Percentiles rank a stretch among this genome's conserved stretches.
Conservation (phyloP, 2,329 filamentous ascomycete species). For the Aspergillus sp. region DNA sequence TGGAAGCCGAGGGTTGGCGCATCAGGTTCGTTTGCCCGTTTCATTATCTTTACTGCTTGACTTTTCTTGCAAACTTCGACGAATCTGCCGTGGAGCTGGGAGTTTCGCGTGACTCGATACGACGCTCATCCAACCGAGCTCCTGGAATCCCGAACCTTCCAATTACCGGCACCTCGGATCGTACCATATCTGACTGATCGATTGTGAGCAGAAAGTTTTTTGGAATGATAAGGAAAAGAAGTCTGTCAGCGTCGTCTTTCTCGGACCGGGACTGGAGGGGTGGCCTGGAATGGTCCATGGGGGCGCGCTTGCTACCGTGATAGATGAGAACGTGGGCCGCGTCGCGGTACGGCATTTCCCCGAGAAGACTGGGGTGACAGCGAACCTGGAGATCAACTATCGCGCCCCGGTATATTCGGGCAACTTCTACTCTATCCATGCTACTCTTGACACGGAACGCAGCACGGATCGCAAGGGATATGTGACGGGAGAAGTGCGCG, state of each 20-base stretch:
- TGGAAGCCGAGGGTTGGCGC: constrained; percentile 38
- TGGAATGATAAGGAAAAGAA: constrained; percentile 59
- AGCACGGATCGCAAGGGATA: constrained; percentile 40
- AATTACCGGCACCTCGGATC: constrained; percentile 12
- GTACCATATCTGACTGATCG: constrained; percentile 15
- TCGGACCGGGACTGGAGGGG: constrained; percentile 63
- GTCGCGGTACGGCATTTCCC: constrained; percentile 54
- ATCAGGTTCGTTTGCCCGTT: constrained; percentile 35
- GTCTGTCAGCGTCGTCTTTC: constrained; percentile 62
- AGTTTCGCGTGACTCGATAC: not conserved
- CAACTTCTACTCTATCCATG: constrained; percentile 61
- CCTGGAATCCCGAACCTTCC: constrained; percentile 2
- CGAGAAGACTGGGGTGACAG: constrained; percentile 53
- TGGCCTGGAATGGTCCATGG: constrained; percentile 74
- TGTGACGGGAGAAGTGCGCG: constrained; percentile 33
- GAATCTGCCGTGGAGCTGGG: not conserved
- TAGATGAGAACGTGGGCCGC: constrained; percentile 68
- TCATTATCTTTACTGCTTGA: not conserved
- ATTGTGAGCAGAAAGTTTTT: constrained; percentile 57
- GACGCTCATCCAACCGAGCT: constrained; percentile 2
- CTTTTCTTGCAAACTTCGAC: not conserved
- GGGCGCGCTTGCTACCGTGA: constrained; percentile 63
- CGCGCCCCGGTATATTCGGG: constrained; percentile 58
- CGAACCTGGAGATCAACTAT: constrained; percentile 61
- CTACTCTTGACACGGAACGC: constrained; percentile 40